A percentile compares a stretch with the other conserved stretches of the same genome.
phyloP scores from a whole-genome alignment of 352 stramenopile species.

The Phytophthora chlamydospora region DNA sequence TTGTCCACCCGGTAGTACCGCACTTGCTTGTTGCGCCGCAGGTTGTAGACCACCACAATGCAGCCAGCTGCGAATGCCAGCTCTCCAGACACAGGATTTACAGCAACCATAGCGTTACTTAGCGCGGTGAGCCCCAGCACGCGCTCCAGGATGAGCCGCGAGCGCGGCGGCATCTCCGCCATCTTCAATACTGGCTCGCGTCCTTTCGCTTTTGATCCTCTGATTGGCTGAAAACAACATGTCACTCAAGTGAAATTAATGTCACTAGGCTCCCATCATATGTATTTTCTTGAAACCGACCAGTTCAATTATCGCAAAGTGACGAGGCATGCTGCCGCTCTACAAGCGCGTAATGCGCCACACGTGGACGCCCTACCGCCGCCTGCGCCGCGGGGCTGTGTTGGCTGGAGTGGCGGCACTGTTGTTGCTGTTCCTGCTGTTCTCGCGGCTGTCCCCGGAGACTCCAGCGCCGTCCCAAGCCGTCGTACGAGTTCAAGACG shows the following conservation, averaged over 20 bases:
- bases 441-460: conserved; percentile 34
- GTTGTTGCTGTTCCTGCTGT: conserved; percentile 65
- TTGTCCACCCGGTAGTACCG: conserved; percentile 91
- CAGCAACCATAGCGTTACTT: conserved; percentile 77
- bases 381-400: conserved; percentile 61
- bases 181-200: conserved; percentile 7
- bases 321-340: conserved; percentile 51
- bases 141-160: conserved; percentile 80
- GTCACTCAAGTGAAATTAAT: conserved; percentile 3
- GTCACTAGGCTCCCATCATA: conserved; percentile 11
- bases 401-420: conserved; percentile 43
- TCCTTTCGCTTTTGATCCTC: conserved; percentile 7
- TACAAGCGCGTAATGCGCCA: conserved; percentile 75
- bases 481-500: conserved; percentile 14
- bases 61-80: conserved; percentile 87
- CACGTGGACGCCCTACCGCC: conserved; percentile 61
- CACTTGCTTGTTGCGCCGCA: conserved; percentile 85
- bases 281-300: too few species aligned
- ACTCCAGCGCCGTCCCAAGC: conserved; percentile 5
- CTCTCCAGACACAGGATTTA: conserved; percentile 81
- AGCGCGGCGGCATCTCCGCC: conserved; percentile 27
- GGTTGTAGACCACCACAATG: conserved; percentile 92
- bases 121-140: conserved; percentile 77
- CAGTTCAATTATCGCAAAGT: conserved; percentile 15
- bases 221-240: conserved; percentile 24